phyloP scores from a whole-genome alignment of 352 stramenopile genomes.

The Pythium dissotocum region DNA sequence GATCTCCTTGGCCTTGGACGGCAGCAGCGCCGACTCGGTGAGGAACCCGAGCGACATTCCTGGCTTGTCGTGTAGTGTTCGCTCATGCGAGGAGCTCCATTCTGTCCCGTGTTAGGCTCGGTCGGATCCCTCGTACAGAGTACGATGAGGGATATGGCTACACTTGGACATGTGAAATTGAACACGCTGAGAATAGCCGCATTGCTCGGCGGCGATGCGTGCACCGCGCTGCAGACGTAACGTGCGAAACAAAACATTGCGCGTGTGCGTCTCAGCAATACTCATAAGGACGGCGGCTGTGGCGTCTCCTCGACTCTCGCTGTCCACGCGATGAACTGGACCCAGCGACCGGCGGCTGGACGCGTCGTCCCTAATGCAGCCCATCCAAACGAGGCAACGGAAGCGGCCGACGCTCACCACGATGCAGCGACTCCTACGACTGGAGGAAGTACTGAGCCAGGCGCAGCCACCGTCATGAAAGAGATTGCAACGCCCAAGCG shows the following conservation, averaged over 20 bases:
- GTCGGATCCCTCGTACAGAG: neutral
- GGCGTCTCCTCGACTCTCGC: neutral
- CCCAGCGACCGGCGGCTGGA: neutral
- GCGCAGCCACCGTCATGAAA: neutral
- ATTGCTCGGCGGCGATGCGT: neutral
- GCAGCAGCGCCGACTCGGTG: constrained; percentile 91
- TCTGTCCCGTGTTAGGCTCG: neutral
- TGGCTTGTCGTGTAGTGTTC: neutral
- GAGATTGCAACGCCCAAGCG: neutral
- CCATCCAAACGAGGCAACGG: neutral
- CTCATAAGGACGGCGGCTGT: neutral
- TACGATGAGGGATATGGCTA: neutral
- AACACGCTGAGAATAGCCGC: neutral
- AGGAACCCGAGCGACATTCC: constrained; percentile 91
- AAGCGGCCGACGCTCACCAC: neutral
- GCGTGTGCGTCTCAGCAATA: neutral
- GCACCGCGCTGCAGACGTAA: neutral
- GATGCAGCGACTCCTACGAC: neutral
- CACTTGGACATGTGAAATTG: neutral
- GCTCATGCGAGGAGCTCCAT: neutral
- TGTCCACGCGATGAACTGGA: neutral
- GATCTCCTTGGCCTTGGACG: constrained; percentile 89
- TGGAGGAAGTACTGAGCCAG: neutral
- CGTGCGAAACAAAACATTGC: neutral
- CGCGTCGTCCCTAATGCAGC: neutral